Conservation (phyloP, 2,329 filamentous ascomycete genomes). For the Dryadomyces quercivorus region DNA sequence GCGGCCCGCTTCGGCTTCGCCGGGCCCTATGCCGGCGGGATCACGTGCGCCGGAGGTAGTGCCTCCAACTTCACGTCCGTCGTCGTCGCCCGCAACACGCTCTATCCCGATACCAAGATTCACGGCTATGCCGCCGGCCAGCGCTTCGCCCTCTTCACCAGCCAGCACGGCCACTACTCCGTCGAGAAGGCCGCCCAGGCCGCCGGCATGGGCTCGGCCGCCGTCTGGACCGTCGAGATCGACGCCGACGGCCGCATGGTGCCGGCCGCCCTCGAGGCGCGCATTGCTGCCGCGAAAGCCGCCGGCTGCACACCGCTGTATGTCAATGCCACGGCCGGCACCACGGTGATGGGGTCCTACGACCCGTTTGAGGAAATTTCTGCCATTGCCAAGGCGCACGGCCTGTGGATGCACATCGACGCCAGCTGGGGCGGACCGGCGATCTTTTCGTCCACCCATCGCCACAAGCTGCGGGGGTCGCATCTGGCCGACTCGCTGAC, state of each 20-base stretch:
- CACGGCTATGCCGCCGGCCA: conserved; percentile 48
- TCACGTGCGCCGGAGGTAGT: conserved; percentile 71
- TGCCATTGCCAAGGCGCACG: conserved; percentile 55
- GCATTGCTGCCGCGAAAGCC: conserved; percentile 47
- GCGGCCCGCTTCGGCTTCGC: conserved; percentile 67
- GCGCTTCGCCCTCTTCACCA: conserved; percentile 77
- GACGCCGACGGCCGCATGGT: conserved; percentile 63
- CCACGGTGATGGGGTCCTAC: conserved; percentile 82
- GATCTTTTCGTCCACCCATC: conserved; percentile 58
- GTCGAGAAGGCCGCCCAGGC: conserved; percentile 92
- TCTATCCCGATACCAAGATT: conserved; percentile 68
- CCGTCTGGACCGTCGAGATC: conserved; percentile 64
- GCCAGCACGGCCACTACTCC: conserved; percentile 83
- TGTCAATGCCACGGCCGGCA: conserved; percentile 90
- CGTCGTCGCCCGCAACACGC: conserved; percentile 73
- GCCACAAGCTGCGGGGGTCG: conserved; percentile 53
- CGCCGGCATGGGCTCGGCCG: conserved; percentile 65
- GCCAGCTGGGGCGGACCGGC: conserved; percentile 82
- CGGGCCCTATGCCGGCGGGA: conserved; percentile 58
- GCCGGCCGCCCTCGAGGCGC: conserved; percentile 47
- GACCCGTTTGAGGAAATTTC: conserved; percentile 66
- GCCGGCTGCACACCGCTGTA: conserved; percentile 77
- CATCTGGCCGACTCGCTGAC: conserved; percentile 71
- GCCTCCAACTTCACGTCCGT: conserved; percentile 78
- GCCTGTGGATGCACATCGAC: conserved; percentile 88